Conservation (phyloP, 371 early-diverging fungal genomes). For the Enterocytospora artemiae region DNA sequence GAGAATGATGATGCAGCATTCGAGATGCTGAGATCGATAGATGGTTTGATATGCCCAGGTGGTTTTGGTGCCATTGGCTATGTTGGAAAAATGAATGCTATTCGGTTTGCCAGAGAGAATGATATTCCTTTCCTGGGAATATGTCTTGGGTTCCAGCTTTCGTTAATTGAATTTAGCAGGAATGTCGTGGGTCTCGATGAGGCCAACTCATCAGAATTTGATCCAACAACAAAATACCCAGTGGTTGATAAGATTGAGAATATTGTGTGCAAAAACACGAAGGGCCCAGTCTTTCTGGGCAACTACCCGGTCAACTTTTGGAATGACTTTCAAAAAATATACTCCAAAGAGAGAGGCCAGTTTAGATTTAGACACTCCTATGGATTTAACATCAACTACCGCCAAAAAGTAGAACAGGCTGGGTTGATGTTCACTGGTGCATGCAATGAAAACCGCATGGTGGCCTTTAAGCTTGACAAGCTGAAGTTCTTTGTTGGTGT, state of each 20-base stretch:
- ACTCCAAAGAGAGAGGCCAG: conserved; percentile 63
- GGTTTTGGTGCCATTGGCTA: conserved; percentile 92
- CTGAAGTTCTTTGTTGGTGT: conserved; percentile 90
- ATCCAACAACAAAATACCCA: conserved; percentile 63
- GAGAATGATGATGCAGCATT: conserved; percentile 61
- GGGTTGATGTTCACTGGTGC: conserved; percentile 81
- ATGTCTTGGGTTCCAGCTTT: conserved; percentile 92
- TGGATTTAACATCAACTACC: conserved; percentile 80
- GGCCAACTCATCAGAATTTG: conserved; percentile 57
- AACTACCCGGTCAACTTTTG: conserved; percentile 72
- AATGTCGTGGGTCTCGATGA: conserved; percentile 70
- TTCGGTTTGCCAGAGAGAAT: conserved; percentile 89
- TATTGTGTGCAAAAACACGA: conserved; percentile 57
- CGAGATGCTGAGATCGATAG: conserved; percentile 25
- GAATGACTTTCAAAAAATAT: conserved; percentile 59
- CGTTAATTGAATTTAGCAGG: conserved; percentile 91
- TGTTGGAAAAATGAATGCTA: conserved; percentile 88
- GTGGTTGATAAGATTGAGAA: conserved; percentile 85
- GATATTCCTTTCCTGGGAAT: conserved; percentile 93
- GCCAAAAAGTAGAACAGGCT: conserved; percentile 65
- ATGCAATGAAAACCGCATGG: conserved; percentile 79
- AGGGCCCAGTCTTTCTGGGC: conserved; percentile 71
- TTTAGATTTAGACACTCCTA: conserved; percentile 97
- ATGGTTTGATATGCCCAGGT: conserved; percentile 95
- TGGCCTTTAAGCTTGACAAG: conserved; percentile 73